phyloP scores from a whole-genome alignment of 306 rosid genomes.

The Luffa aegyptiaca region DNA sequence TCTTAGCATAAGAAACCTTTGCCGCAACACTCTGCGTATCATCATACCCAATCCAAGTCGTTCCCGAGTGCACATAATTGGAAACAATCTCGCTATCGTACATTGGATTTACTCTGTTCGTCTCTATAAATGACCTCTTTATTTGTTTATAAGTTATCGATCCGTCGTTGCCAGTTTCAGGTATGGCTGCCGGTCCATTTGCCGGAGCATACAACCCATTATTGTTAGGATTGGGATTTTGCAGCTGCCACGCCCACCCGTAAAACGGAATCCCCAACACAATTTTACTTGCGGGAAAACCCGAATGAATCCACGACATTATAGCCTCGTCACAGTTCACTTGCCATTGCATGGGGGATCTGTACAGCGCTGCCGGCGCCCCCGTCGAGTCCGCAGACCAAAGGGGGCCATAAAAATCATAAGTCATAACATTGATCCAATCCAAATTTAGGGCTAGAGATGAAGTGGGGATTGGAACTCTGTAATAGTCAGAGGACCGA shows the following conservation, averaged over 20 bases:
- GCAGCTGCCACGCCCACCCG: constrained; percentile 9
- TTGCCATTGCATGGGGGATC: not conserved
- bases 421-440: constrained; percentile 11
- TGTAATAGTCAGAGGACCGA: not conserved
- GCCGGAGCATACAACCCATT: constrained; percentile 10
- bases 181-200: not conserved
- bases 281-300: not conserved
- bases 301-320: constrained; percentile 4
- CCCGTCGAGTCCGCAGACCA: not conserved
- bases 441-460: constrained; percentile 8
- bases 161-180: not conserved
- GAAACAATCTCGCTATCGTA: not conserved
- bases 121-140: not conserved
- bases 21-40: not conserved
- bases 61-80: not conserved
- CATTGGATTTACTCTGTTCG: not conserved
- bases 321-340: constrained; percentile 1
- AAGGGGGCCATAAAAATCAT: constrained; percentile 4
- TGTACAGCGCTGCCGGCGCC: constrained; percentile 2
- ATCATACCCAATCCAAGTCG: constrained; percentile 15
- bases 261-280: not conserved
- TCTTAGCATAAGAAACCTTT: constrained; percentile 6
- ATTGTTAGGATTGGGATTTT: not conserved
- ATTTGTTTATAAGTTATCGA: not conserved
- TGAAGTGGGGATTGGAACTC: not conserved